Conservation (phyloP, 306 rosid genomes). For the Rosa chinensis region DNA sequence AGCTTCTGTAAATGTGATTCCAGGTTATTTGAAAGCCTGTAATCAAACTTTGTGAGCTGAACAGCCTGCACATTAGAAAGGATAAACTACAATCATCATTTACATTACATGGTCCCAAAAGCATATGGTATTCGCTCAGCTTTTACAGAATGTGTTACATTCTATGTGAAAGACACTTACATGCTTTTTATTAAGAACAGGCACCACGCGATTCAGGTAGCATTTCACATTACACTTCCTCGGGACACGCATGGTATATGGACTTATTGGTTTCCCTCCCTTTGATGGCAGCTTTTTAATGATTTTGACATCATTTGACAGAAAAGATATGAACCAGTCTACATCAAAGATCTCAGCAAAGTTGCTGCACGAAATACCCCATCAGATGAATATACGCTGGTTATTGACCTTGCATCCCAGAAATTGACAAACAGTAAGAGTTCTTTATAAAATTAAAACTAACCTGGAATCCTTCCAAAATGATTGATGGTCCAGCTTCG, state of each 20-base stretch:
- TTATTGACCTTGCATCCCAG: slow-evolving; percentile 11
- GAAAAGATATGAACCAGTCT: slow-evolving; percentile 73
- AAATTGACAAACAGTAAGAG: not conserved
- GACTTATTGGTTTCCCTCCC: slow-evolving; percentile 40
- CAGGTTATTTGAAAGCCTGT: slow-evolving; percentile 80
- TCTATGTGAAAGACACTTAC: slow-evolving; percentile 43
- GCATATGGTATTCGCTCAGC: not conserved
- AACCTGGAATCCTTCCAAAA: slow-evolving; percentile 90
- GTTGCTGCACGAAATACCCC: slow-evolving; percentile 58
- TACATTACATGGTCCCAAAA: not conserved
- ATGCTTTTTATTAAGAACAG: slow-evolving; percentile 59
- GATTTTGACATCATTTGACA: slow-evolving; percentile 63
- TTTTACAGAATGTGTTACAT: not conserved
- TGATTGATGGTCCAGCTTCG: slow-evolving; percentile 83
- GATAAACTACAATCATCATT: slow-evolving; percentile 14
- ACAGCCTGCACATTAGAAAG: slow-evolving; percentile 55
- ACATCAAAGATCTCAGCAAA: slow-evolving; percentile 76
- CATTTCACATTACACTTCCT: slow-evolving; percentile 77
- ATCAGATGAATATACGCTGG: slow-evolving; percentile 8
- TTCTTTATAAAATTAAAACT: slow-evolving; percentile 14
- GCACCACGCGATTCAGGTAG: slow-evolving; percentile 65
- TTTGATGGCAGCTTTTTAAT: slow-evolving; percentile 59
- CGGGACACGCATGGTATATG: slow-evolving; percentile 72
- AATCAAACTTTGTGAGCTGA: slow-evolving; percentile 84
- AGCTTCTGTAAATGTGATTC: slow-evolving; percentile 65